Evolutionary conservation across 805 yeast species (phyloP), one percentile per base, ranked within the genome.

Genomic region (Metschnikowia reukaufii): DNA sequence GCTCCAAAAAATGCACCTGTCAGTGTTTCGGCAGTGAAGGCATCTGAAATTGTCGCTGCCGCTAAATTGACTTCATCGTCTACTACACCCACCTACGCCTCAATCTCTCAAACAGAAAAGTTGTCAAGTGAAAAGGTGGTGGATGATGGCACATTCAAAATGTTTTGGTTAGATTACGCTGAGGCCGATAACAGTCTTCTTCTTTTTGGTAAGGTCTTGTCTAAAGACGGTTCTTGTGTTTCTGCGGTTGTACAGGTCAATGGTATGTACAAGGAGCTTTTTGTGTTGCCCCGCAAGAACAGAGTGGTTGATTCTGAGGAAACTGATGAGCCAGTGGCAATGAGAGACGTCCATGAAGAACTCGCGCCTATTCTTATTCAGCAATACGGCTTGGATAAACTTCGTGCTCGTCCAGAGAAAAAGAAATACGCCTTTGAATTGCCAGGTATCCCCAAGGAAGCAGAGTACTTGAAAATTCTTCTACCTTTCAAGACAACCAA

Each of bases 381-480:
- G 10, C 78, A 81, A 51, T 83, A 73, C 60, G 89, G 87, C 0
- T 65, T 88, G 25, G 75, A 74, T 8, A 72, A 74, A 21, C 73
- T 89, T 45, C 83, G 80, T 51, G 82, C 94, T 9, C 88, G 82
- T 64, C 84, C 91, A 0, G 85, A 82, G 55, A 70, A 60, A 8
- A 86, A 76, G 74, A 88, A 87, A 63, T 92, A 92, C 66, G 94
- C 97, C 1, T 94, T 94, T 70, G 97, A 92, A 61, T 63, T 86
- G 17, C 81, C 85, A 0, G 88, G 81, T 7, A 76, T 92, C 12
- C 97, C 98, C 9, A 75, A 74, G 50, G 87, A 86, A 57, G 71
- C 88, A 2, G 89, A 88, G 48, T 94, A 94, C 61, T 70, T 92
- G 56, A 86, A 88, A 59, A 81, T 91, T 7, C 64, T 85, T 36